Evolutionary conservation across 1,284 basidiomycete genomes (phyloP).

Genomic region (Gomphus bonarii): DNA sequence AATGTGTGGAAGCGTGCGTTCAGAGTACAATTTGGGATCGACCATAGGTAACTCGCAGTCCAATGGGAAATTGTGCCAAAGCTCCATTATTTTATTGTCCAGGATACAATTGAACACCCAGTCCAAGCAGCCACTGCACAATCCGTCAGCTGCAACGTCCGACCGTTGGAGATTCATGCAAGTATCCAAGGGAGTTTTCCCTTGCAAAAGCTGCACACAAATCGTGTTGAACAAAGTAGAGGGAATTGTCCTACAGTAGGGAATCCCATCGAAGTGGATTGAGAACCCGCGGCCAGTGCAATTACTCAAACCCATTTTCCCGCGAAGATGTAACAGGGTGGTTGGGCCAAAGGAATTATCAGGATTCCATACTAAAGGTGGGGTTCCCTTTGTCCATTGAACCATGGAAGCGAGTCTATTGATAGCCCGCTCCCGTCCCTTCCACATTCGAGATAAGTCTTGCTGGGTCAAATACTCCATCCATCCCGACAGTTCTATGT

Average conservation of each 20-base stretch:
- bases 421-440: neutral
- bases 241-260: neutral
- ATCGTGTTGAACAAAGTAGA: neutral
- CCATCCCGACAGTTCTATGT: neutral
- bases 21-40: neutral
- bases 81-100: neutral
- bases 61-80: constrained; percentile 2
- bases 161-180: neutral
- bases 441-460: neutral
- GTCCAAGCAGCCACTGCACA: neutral
- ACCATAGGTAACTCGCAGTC: constrained; percentile 3
- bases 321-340: neutral
- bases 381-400: neutral
- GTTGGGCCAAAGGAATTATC: neutral
- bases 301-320: neutral
- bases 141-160: neutral
- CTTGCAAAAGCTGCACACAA: neutral
- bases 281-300: neutral
- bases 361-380: neutral
- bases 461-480: neutral
- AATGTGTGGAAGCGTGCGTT: neutral
- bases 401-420: neutral
- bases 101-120: neutral
- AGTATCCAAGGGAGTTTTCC: neutral
- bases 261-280: neutral